These are phyloP conservation scores for Tricholomella constricta DNA, from an alignment of 768 basidiomycete genomes.

Conservation along the genomic window DNA sequence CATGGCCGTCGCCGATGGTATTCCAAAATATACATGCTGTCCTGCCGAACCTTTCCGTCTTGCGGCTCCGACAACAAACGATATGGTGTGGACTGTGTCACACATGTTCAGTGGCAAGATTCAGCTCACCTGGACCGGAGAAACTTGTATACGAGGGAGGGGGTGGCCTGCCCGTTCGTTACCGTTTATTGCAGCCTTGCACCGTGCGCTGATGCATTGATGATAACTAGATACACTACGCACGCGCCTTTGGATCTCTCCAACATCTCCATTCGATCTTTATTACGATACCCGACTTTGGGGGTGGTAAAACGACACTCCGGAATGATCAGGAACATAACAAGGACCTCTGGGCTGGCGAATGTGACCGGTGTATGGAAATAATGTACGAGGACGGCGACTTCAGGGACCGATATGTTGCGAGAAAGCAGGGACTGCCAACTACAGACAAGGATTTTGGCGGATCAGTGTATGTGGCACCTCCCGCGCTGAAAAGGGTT, in stretches of 20 bases:
- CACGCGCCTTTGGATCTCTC: slow-evolving; percentile 25
- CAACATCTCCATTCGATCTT: slow-evolving; percentile 29
- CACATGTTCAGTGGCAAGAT: slow-evolving; percentile 29
- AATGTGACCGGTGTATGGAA: slow-evolving; percentile 38
- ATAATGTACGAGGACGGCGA: slow-evolving; percentile 34
- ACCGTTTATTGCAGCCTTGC: no score
- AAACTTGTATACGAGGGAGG: slow-evolving; percentile 33
- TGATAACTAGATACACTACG: slow-evolving; percentile 32
- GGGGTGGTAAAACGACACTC: slow-evolving; percentile 17
- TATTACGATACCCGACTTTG: slow-evolving; percentile 32
- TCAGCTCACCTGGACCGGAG: slow-evolving; percentile 24
- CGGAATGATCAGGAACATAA: slow-evolving; percentile 19
- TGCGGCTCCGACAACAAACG: slow-evolving; percentile 27
- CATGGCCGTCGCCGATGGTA: slow-evolving; percentile 33
- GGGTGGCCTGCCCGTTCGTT: slow-evolving; percentile 35
- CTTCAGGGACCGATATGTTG: slow-evolving; percentile 32
- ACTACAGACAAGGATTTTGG: slow-evolving; percentile 3
- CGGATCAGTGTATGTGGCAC: slow-evolving; percentile 21
- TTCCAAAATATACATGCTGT: slow-evolving; percentile 22
- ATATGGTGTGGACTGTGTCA: slow-evolving; percentile 40
- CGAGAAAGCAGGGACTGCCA: slow-evolving; percentile 28
- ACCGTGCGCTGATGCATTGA: not conserved
- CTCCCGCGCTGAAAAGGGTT: slow-evolving; percentile 29
- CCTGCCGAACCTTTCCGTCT: slow-evolving; percentile 24
- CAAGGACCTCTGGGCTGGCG: slow-evolving; percentile 35